These are phyloP conservation scores for Acrocalymma vagum DNA, from an alignment of 2,329 filamentous ascomycete species.

Conservation along the genomic window DNA sequence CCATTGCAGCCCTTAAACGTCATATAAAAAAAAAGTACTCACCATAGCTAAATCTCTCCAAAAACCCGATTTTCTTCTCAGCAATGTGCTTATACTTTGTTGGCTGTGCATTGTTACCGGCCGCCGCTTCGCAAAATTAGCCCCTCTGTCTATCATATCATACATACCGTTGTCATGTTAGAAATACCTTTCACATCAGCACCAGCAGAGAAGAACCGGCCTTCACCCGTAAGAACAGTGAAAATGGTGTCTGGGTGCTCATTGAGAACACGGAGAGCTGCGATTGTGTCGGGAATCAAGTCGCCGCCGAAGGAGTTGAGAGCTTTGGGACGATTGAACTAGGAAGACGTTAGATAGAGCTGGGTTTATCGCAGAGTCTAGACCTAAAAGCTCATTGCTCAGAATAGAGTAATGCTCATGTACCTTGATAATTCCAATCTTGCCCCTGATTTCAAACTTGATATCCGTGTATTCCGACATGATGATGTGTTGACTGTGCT, in stretches of 20 bases:
- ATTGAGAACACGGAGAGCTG: constrained; percentile 55
- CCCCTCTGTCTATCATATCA: constrained; percentile 2
- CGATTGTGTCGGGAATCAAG: constrained; percentile 53
- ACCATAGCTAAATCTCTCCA: constrained; percentile 40
- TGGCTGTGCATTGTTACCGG: constrained; percentile 20
- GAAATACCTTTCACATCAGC: constrained; percentile 55
- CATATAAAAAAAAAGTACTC: constrained; percentile 13
- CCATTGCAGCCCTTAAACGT: background rate
- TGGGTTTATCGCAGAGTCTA: background rate
- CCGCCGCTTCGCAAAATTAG: constrained; percentile 4
- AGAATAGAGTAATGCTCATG: background rate
- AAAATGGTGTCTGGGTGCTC: constrained; percentile 59
- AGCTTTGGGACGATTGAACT: constrained; percentile 59
- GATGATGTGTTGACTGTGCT: constrained; percentile 35
- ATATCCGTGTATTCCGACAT: constrained; percentile 50
- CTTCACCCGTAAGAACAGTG: constrained; percentile 60
- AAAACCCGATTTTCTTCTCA: constrained; percentile 43
- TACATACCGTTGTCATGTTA: constrained; percentile 15
- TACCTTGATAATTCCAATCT: constrained; percentile 59
- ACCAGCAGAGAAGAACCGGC: constrained; percentile 60
- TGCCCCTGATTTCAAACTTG: constrained; percentile 52
- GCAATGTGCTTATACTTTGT: constrained; percentile 29
- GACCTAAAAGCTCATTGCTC: too few species aligned
- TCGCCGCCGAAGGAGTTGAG: constrained; percentile 60
- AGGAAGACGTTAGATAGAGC: background rate